A percentile compares a stretch with the other conserved stretches of the same genome.
These are phyloP conservation scores for Leonotis leonurus DNA, from an alignment of 257 asterid genomes.

Conservation along the genomic window DNA sequence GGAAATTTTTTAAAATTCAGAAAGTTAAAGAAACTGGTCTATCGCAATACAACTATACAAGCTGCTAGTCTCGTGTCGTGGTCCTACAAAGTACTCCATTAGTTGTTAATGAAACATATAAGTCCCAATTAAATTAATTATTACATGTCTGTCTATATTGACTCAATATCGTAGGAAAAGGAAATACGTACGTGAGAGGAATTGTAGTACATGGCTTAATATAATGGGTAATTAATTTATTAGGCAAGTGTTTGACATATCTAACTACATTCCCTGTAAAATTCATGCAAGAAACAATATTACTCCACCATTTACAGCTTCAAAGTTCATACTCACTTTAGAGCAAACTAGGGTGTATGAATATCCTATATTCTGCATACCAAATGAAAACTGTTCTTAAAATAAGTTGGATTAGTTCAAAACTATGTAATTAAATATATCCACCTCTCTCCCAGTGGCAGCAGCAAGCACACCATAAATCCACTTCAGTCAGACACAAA, in stretches of 20 bases:
- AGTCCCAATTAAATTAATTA: neutral
- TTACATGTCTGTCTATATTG: neutral
- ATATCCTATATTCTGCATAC: neutral
- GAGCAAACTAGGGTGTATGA: constrained; percentile 5
- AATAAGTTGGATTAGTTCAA: neutral
- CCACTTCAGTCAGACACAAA: constrained; percentile 21
- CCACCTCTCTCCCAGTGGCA: neutral
- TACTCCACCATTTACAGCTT: too few relatives aligned
- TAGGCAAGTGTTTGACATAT: constrained; percentile 15
- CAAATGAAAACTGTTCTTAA: too few relatives aligned
- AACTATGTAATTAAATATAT: neutral
- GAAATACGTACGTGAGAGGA: too few relatives aligned
- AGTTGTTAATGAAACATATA: neutral
- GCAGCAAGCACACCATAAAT: constrained; percentile 10
- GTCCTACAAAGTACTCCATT: too few relatives aligned
- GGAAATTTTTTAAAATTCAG: too few relatives aligned
- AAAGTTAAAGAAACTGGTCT: neutral
- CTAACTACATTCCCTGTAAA: too few relatives aligned
- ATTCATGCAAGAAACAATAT: too few relatives aligned
- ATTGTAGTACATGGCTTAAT: too few relatives aligned
- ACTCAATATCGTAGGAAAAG: neutral
- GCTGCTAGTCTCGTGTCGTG: neutral
- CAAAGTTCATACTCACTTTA: too few relatives aligned
- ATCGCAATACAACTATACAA: neutral
- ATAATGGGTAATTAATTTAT: too few relatives aligned